Base-by-base conservation (phyloP, 352 stramenopile genomes). In the Globisporangium carolinianum region DNA sequence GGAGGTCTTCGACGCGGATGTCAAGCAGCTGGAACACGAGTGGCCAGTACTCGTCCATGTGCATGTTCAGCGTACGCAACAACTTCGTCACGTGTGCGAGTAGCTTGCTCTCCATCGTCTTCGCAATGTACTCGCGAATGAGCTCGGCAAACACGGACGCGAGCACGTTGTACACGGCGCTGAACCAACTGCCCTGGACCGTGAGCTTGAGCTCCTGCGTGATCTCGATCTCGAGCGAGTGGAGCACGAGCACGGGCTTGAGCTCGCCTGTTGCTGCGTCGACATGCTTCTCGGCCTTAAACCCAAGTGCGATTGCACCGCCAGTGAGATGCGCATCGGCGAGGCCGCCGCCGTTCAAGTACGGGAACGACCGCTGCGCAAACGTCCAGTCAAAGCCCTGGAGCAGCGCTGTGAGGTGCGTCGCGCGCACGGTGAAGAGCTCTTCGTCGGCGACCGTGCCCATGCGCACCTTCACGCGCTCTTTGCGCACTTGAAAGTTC, bases 41-140 rank as follows among this genome's bases (percentile, higher is more conserved):
- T 7, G 84, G 79, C 84, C 84, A 94, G 63, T 91, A 94, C 52
- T 89, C 79, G 56, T 92, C 82, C 72, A 92, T 90, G 55, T 92
- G 79, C 18, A 76, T 68, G 60, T 94, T 94, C 43, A 94, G 64
- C n/a, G 77, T 88, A 39, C 64, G 74, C n/a, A 94, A 67, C 4
- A 94, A 57, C 56, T 84, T 89, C 55, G 92, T 90, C 72, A 90
- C 88, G 62, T 92, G 84, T 39, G 78, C 76, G 4, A 94, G 66
- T 38, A 94, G 47, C 49, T 89, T 94, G 37, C 65, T 84, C 66
- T 92, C 84, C 72, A 94, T 89, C 1, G 82, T 94, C 61, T 89
- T 90, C 12, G 82, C 73, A 56, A 94, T 48, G 60, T 94, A 94
- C 39, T 94, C 84, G 32, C 83, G 81, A 57, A 94, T 92, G 35